These are phyloP conservation scores for Fusarium mangiferae DNA, from an alignment of 2,329 filamentous ascomycete genomes.

Conservation along the genomic window DNA sequence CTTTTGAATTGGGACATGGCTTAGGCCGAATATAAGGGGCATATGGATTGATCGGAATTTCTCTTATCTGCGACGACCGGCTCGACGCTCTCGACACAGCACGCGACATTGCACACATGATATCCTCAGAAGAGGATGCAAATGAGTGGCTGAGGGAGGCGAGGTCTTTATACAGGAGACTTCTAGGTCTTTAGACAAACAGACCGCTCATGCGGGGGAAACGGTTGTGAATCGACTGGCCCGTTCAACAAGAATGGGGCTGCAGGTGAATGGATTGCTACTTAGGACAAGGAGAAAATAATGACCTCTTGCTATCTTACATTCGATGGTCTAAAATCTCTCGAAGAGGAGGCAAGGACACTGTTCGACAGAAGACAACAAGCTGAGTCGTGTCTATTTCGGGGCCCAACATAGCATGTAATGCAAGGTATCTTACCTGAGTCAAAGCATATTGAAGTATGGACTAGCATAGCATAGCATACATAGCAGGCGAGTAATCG, in stretches of 20 bases:
- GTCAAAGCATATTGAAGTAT: slow-evolving; percentile 13
- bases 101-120: slow-evolving; percentile 14
- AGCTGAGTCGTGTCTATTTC: neutral
- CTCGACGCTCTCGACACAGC: slow-evolving; percentile 18
- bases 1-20: slow-evolving; percentile 24
- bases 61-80: slow-evolving; percentile 19
- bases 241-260: slow-evolving; percentile 5
- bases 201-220: slow-evolving; percentile 44
- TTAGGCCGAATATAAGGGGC: slow-evolving; percentile 9
- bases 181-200: slow-evolving; percentile 42
- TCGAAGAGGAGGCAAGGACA: neutral
- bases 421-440: slow-evolving; percentile 6
- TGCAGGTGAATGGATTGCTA: neutral
- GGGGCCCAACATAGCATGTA: neutral
- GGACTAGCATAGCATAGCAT: slow-evolving; percentile 10
- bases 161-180: slow-evolving; percentile 27
- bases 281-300: slow-evolving; percentile 19
- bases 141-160: slow-evolving; percentile 7
- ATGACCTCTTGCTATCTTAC: slow-evolving; percentile 16
- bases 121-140: neutral
- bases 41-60: slow-evolving; percentile 11
- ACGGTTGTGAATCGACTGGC: slow-evolving; percentile 22
- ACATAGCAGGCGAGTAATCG: slow-evolving; percentile 28
- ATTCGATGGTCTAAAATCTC: slow-evolving; percentile 12
- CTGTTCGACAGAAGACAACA: slow-evolving; percentile 4